phyloP scores from a whole-genome alignment of 768 basidiomycete species.

The Scleroderma citrinum region DNA sequence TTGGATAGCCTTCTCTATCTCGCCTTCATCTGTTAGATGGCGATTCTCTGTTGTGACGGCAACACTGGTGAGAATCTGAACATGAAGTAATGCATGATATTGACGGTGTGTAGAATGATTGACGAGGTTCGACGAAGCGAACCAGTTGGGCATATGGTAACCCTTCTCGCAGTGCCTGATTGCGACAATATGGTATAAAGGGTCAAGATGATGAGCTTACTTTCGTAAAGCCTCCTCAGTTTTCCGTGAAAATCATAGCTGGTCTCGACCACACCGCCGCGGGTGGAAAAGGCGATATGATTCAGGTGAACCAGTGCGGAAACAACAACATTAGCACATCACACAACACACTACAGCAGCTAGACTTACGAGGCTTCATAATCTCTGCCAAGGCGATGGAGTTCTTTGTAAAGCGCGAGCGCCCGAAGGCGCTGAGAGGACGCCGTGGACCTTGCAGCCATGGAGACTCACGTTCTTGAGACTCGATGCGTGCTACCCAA shows the following conservation, averaged over 20 bases:
- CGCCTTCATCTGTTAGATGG: slow-evolving; percentile 54
- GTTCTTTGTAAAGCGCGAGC: slow-evolving; percentile 74
- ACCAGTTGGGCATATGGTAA: background rate
- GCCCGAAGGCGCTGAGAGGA: slow-evolving; percentile 53
- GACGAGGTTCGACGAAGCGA: slow-evolving; percentile 2
- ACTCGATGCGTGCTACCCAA: no score
- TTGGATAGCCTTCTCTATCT: slow-evolving; percentile 70
- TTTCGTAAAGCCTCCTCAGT: slow-evolving; percentile 67
- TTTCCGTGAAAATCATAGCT: slow-evolving; percentile 78
- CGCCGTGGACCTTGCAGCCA: slow-evolving; percentile 34
- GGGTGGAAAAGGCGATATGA: no score
- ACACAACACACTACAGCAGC: slow-evolving; percentile 5
- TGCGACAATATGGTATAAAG: no score
- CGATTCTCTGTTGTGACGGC: slow-evolving; percentile 49
- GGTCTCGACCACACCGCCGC: background rate
- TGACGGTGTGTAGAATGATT: no score
- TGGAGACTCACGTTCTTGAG: background rate
- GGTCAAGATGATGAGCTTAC: slow-evolving; percentile 37
- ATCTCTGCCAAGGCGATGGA: slow-evolving; percentile 73
- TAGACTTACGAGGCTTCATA: slow-evolving; percentile 71
- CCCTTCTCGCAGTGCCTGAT: background rate
- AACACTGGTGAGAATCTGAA: background rate
- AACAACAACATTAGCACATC: background rate
- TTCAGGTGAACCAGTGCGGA: no score
- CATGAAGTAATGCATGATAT: background rate